Evolutionary conservation across 768 basidiomycete species (phyloP).

Genomic region (Tylopilus cervinicoccineus): DNA sequence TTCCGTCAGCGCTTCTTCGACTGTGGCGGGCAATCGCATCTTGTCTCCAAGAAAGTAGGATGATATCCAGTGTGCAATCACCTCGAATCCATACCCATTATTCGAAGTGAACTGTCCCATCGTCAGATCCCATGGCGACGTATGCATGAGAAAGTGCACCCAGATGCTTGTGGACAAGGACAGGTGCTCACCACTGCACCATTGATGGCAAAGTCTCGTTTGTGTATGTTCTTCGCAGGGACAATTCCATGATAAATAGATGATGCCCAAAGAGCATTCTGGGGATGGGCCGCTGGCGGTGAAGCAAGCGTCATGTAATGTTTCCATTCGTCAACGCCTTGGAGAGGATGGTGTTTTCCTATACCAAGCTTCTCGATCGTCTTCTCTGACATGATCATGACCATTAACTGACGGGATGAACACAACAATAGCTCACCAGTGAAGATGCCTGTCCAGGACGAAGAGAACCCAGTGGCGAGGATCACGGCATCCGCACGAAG

Average conservation of each 20-base stretch:
- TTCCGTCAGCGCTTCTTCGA: conserved; percentile 42
- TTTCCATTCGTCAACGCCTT: conserved; percentile 24
- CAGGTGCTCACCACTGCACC: conserved; percentile 55
- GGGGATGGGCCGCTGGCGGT: conserved; percentile 36
- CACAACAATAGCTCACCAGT: conserved; percentile 26
- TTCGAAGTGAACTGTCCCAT: conserved; percentile 55
- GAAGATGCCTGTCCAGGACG: conserved; percentile 49
- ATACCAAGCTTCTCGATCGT: conserved; percentile 50
- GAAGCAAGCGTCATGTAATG: conserved; percentile 36
- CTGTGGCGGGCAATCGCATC: conserved; percentile 44
- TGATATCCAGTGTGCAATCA: conserved; percentile 60
- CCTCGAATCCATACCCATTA: conserved; percentile 51
- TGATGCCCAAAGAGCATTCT: conserved; percentile 36
- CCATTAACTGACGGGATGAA: no score
- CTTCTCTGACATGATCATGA: conserved; percentile 32
- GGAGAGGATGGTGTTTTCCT: conserved; percentile 31
- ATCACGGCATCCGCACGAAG: conserved; percentile 48
- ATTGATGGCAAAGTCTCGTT: conserved; percentile 60
- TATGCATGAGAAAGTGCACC: no score
- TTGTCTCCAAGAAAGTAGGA: conserved; percentile 54
- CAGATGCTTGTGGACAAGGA: no score
- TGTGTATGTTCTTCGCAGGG: conserved; percentile 54
- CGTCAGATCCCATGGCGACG: no score
- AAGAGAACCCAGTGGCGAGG: conserved; percentile 55
- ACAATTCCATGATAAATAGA: conserved; percentile 60